Evolutionary conservation across 208 protist genomes (phyloP).

Genomic region (Borovskyia barvae): DNA sequence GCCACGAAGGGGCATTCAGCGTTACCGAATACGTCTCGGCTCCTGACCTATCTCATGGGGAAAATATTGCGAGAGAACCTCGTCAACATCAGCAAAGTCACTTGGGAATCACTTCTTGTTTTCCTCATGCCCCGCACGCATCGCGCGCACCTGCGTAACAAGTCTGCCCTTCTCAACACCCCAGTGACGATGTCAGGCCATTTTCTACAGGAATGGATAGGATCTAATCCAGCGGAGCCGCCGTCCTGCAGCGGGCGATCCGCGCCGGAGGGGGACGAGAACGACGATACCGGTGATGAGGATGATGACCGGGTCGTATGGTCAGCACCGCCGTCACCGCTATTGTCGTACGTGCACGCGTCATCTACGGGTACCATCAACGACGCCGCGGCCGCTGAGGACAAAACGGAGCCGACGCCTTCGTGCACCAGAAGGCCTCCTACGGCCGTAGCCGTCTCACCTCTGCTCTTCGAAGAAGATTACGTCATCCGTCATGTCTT

Average conservation of each 20-base stretch:
- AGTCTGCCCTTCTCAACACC: too few relatives aligned
- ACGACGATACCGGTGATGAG: slow-evolving; percentile 7
- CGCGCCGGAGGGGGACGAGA: neutral
- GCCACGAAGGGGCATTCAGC: too few relatives aligned
- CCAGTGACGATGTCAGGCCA: too few relatives aligned
- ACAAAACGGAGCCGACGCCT: too few relatives aligned
- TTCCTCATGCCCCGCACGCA: slow-evolving; percentile 15
- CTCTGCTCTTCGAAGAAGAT: too few relatives aligned
- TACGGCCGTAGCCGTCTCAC: too few relatives aligned
- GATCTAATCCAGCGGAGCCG: too few relatives aligned
- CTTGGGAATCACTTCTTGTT: slow-evolving; percentile 1
- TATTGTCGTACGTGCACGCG: slow-evolving; percentile 7
- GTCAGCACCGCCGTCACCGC: slow-evolving; percentile 23
- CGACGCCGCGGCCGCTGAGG: too few relatives aligned
- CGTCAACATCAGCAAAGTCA: slow-evolving; percentile 1
- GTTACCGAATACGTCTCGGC: slow-evolving; percentile 8
- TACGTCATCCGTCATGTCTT: slow-evolving; percentile 21
- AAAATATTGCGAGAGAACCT: slow-evolving; percentile 15
- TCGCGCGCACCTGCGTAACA: slow-evolving; percentile 15
- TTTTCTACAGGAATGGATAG: too few relatives aligned
- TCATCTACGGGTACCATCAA: neutral
- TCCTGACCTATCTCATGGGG: slow-evolving; percentile 15
- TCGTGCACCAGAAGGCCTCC: too few relatives aligned
- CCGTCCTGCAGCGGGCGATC: too few relatives aligned
- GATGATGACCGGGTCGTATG: slow-evolving; percentile 24